These are phyloP conservation scores for Mortierella sp. DNA, from an alignment of 371 early-diverging fungal species.

Conservation along the genomic window DNA sequence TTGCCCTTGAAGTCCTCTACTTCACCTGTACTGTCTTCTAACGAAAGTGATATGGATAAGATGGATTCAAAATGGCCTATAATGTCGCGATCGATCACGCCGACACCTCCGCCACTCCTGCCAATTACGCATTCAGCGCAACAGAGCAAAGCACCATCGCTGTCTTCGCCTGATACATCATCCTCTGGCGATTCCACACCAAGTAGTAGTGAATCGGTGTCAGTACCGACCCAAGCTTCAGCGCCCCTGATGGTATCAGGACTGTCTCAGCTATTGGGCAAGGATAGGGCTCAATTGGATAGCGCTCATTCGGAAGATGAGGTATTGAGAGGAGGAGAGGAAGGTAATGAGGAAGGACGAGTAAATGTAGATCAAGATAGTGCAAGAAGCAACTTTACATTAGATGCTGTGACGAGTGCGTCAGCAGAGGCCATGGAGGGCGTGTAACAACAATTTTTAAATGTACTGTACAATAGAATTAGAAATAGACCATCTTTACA, in stretches of 20 bases:
- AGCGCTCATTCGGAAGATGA: background rate
- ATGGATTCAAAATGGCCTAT: background rate
- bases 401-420: conserved; percentile 28
- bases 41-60: conserved; percentile 1
- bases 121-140: background rate
- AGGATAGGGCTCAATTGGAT: background rate
- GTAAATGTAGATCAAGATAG: background rate
- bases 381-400: background rate
- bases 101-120: conserved; percentile 1
- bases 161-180: background rate
- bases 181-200: background rate
- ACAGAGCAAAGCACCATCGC: background rate
- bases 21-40: background rate
- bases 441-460: conserved; percentile 12
- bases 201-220: background rate
- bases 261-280: conserved; percentile 10
- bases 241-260: conserved; percentile 12
- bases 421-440: conserved; percentile 32
- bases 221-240: background rate
- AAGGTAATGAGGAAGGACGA: background rate
- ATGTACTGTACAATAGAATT: conserved; percentile 1
- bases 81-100: background rate
- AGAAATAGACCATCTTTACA: background rate
- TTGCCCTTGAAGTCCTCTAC: conserved; percentile 17
- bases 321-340: background rate